Base-by-base conservation (phyloP, 805 yeast genomes). In the Candida mattraensis region DNA sequence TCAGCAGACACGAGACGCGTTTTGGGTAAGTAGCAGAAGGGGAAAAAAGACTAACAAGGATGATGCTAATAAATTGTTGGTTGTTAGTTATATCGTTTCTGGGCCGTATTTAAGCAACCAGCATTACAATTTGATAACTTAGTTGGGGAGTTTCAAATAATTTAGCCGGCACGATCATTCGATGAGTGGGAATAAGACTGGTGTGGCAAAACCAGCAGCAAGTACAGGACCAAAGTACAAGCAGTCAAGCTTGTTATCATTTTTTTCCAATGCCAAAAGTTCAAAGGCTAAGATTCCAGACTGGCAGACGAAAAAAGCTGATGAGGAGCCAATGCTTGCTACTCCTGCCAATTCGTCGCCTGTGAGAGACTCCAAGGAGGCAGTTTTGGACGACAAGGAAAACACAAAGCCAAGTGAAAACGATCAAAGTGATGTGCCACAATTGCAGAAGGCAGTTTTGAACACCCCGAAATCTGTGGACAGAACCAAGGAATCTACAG, bases 211-310 rank as follows among this genome's bases (percentile, higher is more conserved):
- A 5, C 23, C 9, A 21, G 18, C 14, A 12, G 13, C 15, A 28
- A 28, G 24, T 19, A n/a, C 19, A 12, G 29, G 11, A 12, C 39
- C 29, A 18, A 41, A 40, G 24, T 52, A 25, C 43, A 56, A 57
- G 37, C 64, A 61, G 40, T 25, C 59, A 5, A 53, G 60, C 5
- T 41, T 61, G 33, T 43, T 61, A 38, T 57, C 66, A 3, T 61
- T 61, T 33, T 61, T 61, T 29, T 17, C 37, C 9, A 40, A 36
- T n/a, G 26, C 36, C 24, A 28, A 30, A 5, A 10, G 37, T 7
- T 5, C 30, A 11, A 9, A 24, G 15, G 17, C 13, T 4, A 7
- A 18, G 9, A 13, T 14, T 8, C 14, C 14, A 5, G 24, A 32
- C 15, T 27, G 14, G 0, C 21, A 22, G 8, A 16, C 28, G 3